These are phyloP conservation scores for Boletus sp. DNA, from an alignment of 1,284 basidiomycete genomes.

Conservation along the genomic window DNA sequence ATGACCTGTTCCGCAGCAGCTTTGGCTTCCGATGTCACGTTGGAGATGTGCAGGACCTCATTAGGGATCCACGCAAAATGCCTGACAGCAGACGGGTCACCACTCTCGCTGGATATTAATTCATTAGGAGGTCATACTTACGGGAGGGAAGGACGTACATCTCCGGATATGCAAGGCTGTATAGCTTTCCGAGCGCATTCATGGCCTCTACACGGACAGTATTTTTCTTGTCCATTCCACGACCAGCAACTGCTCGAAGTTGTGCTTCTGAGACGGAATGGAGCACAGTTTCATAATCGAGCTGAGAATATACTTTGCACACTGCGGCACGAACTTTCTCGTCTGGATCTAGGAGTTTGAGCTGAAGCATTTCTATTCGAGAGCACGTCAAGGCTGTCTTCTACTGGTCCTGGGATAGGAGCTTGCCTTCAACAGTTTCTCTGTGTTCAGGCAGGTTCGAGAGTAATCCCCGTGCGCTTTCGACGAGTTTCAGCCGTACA, in stretches of 20 bases:
- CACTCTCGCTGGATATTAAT: slow-evolving; percentile 66
- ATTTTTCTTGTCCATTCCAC: slow-evolving; percentile 84
- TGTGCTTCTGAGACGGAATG: slow-evolving; percentile 74
- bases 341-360: slow-evolving; percentile 82
- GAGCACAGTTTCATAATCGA: slow-evolving; percentile 88
- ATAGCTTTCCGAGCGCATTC: slow-evolving; percentile 75
- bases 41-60: slow-evolving; percentile 56
- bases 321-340: slow-evolving; percentile 87
- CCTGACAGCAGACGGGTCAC: slow-evolving; percentile 64
- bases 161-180: slow-evolving; percentile 80
- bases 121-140: background rate
- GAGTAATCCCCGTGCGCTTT: slow-evolving; percentile 63
- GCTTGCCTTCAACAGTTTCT: slow-evolving; percentile 66
- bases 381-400: slow-evolving; percentile 11
- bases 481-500: slow-evolving; percentile 80
- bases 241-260: slow-evolving; percentile 63
- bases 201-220: slow-evolving; percentile 83
- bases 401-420: slow-evolving; percentile 1
- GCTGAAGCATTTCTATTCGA: slow-evolving; percentile 53
- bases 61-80: slow-evolving; percentile 96
- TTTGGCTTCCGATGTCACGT: slow-evolving; percentile 54
- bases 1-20: slow-evolving; percentile 61
- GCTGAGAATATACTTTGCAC: slow-evolving; percentile 75
- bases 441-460: slow-evolving; percentile 65
- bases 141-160: slow-evolving; percentile 58